A percentile compares a stretch with the other conserved stretches of the same genome.
phyloP scores from a whole-genome alignment of 441 rosid genomes.

The Adansonia grandidieri region DNA sequence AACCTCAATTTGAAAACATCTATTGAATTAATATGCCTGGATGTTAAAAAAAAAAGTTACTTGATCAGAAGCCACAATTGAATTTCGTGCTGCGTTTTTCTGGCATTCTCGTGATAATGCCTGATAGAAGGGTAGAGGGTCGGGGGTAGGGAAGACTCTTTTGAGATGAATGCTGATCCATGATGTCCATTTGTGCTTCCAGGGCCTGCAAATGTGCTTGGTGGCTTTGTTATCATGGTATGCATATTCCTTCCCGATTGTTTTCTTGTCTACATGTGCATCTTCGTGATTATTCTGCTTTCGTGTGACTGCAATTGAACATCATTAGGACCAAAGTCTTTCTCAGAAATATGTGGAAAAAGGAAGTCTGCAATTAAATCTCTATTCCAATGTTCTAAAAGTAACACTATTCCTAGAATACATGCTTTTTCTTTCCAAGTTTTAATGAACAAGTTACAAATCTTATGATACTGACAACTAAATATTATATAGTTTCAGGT shows the following conservation, averaged over 20 bases:
- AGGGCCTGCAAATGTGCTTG: constrained; percentile 66
- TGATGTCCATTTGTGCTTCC: constrained; percentile 36
- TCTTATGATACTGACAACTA: constrained; percentile 47
- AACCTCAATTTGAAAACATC: constrained; percentile 15
- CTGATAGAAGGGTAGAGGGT: neutral
- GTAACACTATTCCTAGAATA: neutral
- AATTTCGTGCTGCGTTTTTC: neutral
- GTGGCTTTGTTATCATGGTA: constrained; percentile 60
- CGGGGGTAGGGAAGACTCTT: neutral
- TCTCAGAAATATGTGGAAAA: neutral
- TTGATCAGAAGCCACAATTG: neutral
- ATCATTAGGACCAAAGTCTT: constrained; percentile 9
- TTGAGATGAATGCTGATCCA: constrained; percentile 32
- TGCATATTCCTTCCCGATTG: constrained; percentile 22
- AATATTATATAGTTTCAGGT: constrained; percentile 59
- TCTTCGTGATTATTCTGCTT: constrained; percentile 2
- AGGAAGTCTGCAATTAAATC: neutral
- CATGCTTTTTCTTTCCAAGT: neutral
- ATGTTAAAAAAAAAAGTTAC: neutral
- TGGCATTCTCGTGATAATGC: neutral
- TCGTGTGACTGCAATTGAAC: neutral
- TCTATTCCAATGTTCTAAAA: neutral
- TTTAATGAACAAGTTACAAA: constrained; percentile 1
- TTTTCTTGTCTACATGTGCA: constrained; percentile 5
- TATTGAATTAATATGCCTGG: neutral